Percentiles rank a stretch among this genome's conserved stretches.
Evolutionary conservation across 2,329 filamentous ascomycete genomes (phyloP).

Genomic region (Phaeosphaeriaceae sp.): DNA sequence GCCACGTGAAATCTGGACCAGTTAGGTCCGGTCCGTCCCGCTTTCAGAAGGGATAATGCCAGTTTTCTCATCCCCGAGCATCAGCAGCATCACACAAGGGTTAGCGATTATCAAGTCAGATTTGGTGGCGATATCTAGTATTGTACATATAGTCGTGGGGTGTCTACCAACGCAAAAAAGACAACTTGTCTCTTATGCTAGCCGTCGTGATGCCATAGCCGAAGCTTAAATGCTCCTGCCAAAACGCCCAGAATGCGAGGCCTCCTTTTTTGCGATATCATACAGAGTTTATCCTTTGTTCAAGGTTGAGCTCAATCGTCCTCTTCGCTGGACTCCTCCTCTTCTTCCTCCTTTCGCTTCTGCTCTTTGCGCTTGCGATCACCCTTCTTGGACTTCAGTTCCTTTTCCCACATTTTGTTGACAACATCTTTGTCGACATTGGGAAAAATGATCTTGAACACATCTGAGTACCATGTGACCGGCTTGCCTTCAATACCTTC

Average conservation of each 20-base stretch:
- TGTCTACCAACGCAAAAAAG: not conserved
- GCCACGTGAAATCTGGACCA: not conserved
- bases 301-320: conserved; percentile 30
- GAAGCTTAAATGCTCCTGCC: not conserved
- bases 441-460: conserved; percentile 90
- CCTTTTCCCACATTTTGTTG: conserved; percentile 73
- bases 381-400: conserved; percentile 54
- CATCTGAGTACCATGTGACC: conserved; percentile 91
- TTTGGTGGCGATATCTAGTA: not conserved
- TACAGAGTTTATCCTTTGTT: not conserved
- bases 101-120: not conserved
- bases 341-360: conserved; percentile 54
- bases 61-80: not conserved
- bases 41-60: conserved; percentile 16
- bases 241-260: conserved; percentile 3
- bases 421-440: conserved; percentile 75
- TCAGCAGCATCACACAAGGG: not conserved
- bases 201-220: not conserved
- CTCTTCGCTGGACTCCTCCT: conserved; percentile 45
- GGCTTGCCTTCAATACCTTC: conserved; percentile 90
- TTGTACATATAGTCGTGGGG: not conserved
- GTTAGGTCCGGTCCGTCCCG: conserved; percentile 11
- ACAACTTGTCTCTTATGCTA: not conserved
- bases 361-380: conserved; percentile 44
- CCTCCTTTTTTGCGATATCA: not conserved